Percentiles rank a stretch among this genome's conserved stretches.
These are phyloP conservation scores for Hymenoscyphus linearis DNA, from an alignment of 2,329 filamentous ascomycete genomes.

Conservation along the genomic window DNA sequence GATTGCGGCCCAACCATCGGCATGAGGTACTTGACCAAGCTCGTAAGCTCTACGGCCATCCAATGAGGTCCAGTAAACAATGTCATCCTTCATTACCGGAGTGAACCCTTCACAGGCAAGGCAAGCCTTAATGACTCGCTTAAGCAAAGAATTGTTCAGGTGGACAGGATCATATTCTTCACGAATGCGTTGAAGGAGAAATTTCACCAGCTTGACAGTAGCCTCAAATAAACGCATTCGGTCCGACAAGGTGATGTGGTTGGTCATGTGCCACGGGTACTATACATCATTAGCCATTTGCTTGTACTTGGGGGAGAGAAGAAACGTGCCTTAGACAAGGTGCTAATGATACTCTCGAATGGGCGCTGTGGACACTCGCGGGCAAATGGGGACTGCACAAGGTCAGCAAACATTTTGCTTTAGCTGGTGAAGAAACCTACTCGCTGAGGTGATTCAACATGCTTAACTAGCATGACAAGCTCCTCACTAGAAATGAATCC, in stretches of 20 bases:
- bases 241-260: constrained; percentile 52
- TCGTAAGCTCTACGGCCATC: constrained; percentile 31
- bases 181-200: constrained; percentile 41
- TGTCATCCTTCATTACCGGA: constrained; percentile 54
- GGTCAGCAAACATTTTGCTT: constrained; percentile 8
- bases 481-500: constrained; percentile 59
- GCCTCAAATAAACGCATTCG: constrained; percentile 48
- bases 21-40: constrained; percentile 43
- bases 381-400: constrained; percentile 50
- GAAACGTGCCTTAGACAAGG: constrained; percentile 33
- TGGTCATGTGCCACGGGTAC: constrained; percentile 56
- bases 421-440: constrained; percentile 39
- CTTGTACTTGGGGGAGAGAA: not conserved
- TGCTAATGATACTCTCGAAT: constrained; percentile 62
- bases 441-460: constrained; percentile 56
- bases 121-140: constrained; percentile 46
- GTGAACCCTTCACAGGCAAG: constrained; percentile 58
- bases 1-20: constrained; percentile 46
- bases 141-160: constrained; percentile 48
- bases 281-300: constrained; percentile 30
- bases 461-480: constrained; percentile 58
- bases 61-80: constrained; percentile 42
- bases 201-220: constrained; percentile 43
- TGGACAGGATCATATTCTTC: constrained; percentile 37
- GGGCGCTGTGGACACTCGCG: constrained; percentile 58